Conservation (phyloP, 306 rosid genomes). For the Boehmeria nivea region DNA sequence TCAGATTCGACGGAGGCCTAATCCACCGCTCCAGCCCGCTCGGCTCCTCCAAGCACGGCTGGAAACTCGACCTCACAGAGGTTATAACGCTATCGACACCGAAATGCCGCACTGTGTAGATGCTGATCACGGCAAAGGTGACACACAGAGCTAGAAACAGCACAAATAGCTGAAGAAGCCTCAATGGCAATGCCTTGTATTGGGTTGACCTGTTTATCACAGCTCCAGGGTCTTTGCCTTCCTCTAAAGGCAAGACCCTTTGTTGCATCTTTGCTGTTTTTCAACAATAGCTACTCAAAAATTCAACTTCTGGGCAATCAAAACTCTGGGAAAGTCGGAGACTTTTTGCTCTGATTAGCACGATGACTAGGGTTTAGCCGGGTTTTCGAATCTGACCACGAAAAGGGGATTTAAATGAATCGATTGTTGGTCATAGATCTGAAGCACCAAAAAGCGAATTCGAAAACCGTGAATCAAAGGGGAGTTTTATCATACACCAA, state of each 20-base stretch:
- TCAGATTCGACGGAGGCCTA: conserved; percentile 49
- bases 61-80: conserved; percentile 41
- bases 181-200: conserved; percentile 55
- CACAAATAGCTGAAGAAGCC: conserved; percentile 51
- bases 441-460: too few species aligned
- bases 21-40: conserved; percentile 56
- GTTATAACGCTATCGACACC: conserved; percentile 52
- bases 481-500: too few species aligned
- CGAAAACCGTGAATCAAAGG: too few species aligned
- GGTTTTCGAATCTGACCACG: too few species aligned
- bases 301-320: background rate
- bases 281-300: background rate
- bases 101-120: conserved; percentile 65
- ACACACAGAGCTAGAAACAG: conserved; percentile 56
- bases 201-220: conserved; percentile 36
- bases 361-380: too few species aligned
- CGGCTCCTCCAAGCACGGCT: conserved; percentile 59
- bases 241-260: conserved; percentile 61
- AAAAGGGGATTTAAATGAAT: too few species aligned
- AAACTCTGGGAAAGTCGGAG: background rate
- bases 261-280: conserved; percentile 52
- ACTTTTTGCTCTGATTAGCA: background rate
- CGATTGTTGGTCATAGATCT: too few species aligned
- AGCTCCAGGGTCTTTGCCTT: conserved; percentile 53
- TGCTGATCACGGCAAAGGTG: conserved; percentile 59